A percentile compares a stretch with the other conserved stretches of the same genome.
Conservation (phyloP, 2,329 filamentous ascomycete genomes). For the Neopestalotiopsis sp. region DNA sequence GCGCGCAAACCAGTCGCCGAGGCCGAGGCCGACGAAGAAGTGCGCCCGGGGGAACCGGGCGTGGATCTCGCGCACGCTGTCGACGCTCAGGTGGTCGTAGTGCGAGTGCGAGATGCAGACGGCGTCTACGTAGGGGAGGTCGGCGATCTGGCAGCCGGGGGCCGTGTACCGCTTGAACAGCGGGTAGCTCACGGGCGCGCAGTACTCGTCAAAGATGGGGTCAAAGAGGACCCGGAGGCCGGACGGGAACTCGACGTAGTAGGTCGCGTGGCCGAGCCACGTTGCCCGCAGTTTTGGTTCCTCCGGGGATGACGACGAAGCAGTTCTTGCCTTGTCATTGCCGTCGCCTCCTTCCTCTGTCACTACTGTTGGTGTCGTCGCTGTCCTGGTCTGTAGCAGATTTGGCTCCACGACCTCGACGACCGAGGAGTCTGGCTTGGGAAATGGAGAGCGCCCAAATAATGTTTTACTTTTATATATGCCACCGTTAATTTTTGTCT, state of each 20-base stretch:
- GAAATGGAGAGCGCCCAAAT: background rate
- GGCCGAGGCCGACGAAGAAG: constrained; percentile 85
- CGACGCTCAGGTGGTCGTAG: constrained; percentile 88
- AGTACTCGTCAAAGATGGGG: constrained; percentile 88
- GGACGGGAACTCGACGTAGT: constrained; percentile 86
- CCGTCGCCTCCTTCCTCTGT: constrained; percentile 34
- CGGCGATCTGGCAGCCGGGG: constrained; percentile 75
- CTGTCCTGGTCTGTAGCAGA: background rate
- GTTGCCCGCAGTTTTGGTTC: constrained; percentile 73
- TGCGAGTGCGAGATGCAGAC: constrained; percentile 89
- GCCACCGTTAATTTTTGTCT: no score
- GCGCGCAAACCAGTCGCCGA: constrained; percentile 80
- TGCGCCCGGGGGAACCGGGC: constrained; percentile 77
- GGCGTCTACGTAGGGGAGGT: constrained; percentile 78
- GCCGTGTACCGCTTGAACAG: constrained; percentile 81
- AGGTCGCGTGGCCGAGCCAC: constrained; percentile 95
- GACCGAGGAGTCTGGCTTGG: background rate
- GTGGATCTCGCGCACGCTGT: constrained; percentile 73
- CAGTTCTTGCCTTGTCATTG: no score
- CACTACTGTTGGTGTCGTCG: background rate
- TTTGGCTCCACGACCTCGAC: constrained; percentile 10
- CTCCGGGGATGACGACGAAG: constrained; percentile 25
- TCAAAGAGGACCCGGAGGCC: constrained; percentile 91
- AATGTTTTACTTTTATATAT: background rate
- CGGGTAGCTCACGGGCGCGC: constrained; percentile 74